Conservation (phyloP, 116 monocot species). For the Posidonia oceanica region DNA sequence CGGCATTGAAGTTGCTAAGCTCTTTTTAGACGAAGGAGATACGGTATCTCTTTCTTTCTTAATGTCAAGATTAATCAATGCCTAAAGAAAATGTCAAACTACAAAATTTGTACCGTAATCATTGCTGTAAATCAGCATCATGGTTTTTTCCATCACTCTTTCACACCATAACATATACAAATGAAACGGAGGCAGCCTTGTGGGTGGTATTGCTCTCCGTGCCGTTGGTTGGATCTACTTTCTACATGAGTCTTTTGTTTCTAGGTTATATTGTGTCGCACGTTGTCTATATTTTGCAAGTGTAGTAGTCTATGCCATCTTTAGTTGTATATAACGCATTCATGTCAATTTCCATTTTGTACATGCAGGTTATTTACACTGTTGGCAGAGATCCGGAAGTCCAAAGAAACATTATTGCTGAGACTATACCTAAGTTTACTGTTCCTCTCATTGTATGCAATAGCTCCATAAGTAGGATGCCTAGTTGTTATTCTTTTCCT, state of each 20-base stretch:
- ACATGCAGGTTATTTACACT: constrained; percentile 77
- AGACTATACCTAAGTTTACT: constrained; percentile 36
- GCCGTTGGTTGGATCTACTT: too few relatives aligned
- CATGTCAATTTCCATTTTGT: neutral
- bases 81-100: neutral
- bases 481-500: neutral
- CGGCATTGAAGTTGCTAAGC: constrained; percentile 87
- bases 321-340: neutral
- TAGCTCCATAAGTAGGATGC: neutral
- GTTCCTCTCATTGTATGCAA: constrained; percentile 60
- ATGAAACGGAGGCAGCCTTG: too few relatives aligned
- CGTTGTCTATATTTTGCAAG: too few relatives aligned
- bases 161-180: neutral
- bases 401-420: constrained; percentile 55
- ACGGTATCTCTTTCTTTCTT: constrained; percentile 39
- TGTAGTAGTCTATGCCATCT: too few relatives aligned
- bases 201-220: too few relatives aligned
- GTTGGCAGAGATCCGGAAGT: constrained; percentile 71
- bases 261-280: neutral
- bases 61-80: neutral
- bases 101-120: neutral
- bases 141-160: neutral
- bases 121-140: neutral
- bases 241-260: too few relatives aligned
- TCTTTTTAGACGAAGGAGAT: constrained; percentile 78